Conservation (phyloP, 2,329 filamentous ascomycete species). For the Hypoxylon sp. region DNA sequence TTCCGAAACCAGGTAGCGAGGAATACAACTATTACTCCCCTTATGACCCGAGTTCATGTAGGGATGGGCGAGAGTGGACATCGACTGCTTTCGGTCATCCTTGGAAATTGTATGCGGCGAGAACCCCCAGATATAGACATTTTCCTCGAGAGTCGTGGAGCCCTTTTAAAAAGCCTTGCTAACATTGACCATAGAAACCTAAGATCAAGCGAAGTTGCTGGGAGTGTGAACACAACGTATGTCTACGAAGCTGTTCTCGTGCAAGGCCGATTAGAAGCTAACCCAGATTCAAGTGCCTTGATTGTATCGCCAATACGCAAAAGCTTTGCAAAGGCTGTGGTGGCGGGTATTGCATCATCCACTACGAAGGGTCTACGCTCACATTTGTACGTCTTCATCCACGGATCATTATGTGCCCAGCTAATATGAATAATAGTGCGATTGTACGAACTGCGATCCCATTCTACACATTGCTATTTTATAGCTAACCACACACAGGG, state of each 20-base stretch:
- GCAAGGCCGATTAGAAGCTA: background rate
- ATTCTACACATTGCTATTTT: background rate
- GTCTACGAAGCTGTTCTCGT: slow-evolving; percentile 47
- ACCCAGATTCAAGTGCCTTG: slow-evolving; percentile 72
- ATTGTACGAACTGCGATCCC: slow-evolving; percentile 58
- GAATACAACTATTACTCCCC: slow-evolving; percentile 9
- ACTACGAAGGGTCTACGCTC: slow-evolving; percentile 85
- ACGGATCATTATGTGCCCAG: background rate
- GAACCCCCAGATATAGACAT: slow-evolving; percentile 32
- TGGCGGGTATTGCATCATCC: slow-evolving; percentile 85
- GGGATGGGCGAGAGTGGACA: slow-evolving; percentile 43
- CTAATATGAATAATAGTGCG: slow-evolving; percentile 60
- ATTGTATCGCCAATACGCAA: slow-evolving; percentile 81
- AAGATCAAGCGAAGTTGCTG: slow-evolving; percentile 80
- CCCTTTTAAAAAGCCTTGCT: slow-evolving; percentile 23
- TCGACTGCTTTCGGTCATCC: slow-evolving; percentile 43
- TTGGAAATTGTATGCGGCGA: slow-evolving; percentile 53
- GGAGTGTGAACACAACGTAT: slow-evolving; percentile 86
- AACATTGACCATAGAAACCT: slow-evolving; percentile 58
- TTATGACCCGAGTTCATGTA: slow-evolving; percentile 39
- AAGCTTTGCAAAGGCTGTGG: slow-evolving; percentile 79
- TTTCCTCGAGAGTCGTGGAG: slow-evolving; percentile 8
- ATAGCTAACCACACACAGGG: slow-evolving; percentile 51
- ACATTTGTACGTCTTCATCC: slow-evolving; percentile 63
- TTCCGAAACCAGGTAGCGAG: slow-evolving; percentile 28